Evolutionary conservation across 768 basidiomycete species (phyloP).

Genomic region (Kwoniella mangroviensis): DNA sequence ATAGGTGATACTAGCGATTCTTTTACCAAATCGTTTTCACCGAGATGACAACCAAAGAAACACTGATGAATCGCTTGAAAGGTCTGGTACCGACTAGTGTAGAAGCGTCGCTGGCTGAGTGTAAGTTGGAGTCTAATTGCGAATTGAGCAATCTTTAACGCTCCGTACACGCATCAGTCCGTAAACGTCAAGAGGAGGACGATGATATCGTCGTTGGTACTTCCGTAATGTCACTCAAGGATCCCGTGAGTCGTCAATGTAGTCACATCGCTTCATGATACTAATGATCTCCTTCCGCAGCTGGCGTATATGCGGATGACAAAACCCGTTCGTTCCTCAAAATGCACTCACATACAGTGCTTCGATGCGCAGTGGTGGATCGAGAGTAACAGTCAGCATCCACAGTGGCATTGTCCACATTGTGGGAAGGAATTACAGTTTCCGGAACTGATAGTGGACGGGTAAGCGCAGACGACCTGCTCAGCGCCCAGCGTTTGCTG

Average conservation of each 20-base stretch:
- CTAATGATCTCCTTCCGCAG: constrained; percentile 57
- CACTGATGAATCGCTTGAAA: constrained; percentile 72
- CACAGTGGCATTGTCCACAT: constrained; percentile 92
- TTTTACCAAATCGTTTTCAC: constrained; percentile 84
- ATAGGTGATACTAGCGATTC: constrained; percentile 67
- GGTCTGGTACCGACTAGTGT: constrained; percentile 69
- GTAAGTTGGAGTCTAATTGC: constrained; percentile 61
- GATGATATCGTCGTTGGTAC: constrained; percentile 91
- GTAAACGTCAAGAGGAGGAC: constrained; percentile 70
- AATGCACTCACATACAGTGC: constrained; percentile 88
- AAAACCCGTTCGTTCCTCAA: constrained; percentile 81
- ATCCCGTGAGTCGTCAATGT: constrained; percentile 70
- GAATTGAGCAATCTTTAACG: constrained; percentile 1
- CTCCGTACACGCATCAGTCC: constrained; percentile 14
- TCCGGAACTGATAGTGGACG: constrained; percentile 87
- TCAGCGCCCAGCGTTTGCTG: neutral
- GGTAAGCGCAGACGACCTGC: constrained; percentile 58
- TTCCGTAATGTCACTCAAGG: constrained; percentile 88
- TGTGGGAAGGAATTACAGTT: constrained; percentile 79
- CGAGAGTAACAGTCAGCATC: constrained; percentile 92
- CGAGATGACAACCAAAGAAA: constrained; percentile 71
- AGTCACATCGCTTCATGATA: too few relatives aligned
- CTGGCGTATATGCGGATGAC: constrained; percentile 83
- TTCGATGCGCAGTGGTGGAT: constrained; percentile 96
- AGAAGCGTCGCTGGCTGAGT: constrained; percentile 69